A percentile compares a stretch with the other conserved stretches of the same genome.
Evolutionary conservation across 305 asterid genomes (phyloP).

Genomic region (Nicotiana rustica): DNA sequence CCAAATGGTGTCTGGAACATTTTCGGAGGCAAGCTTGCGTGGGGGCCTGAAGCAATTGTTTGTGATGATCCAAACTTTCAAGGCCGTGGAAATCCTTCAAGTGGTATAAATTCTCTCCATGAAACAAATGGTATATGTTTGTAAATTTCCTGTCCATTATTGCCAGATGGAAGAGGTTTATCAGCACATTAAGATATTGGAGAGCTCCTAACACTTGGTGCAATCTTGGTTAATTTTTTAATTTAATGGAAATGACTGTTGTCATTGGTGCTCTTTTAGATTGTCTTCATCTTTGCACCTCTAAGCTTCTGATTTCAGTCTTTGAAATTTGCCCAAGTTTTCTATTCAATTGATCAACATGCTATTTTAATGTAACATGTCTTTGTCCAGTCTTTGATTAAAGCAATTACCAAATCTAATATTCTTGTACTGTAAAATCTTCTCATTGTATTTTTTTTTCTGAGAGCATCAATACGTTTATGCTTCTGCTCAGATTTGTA

Average conservation of each 20-base stretch:
- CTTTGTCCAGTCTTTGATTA: conserved; percentile 4
- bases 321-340: neutral
- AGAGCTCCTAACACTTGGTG: neutral
- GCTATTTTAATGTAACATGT: neutral
- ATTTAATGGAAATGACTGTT: neutral
- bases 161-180: neutral
- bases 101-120: conserved; percentile 42
- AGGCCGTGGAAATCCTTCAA: conserved; percentile 58
- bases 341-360: neutral
- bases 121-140: conserved; percentile 19
- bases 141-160: conserved; percentile 2
- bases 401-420: neutral
- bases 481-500: conserved; percentile 17
- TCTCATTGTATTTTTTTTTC: neutral
- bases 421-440: neutral
- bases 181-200: neutral
- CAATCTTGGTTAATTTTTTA: neutral
- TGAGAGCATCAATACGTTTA: neutral
- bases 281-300: conserved; percentile 23
- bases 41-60: conserved; percentile 61
- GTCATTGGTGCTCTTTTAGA: conserved; percentile 8
- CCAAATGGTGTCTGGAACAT: conserved; percentile 59
- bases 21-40: conserved; percentile 57
- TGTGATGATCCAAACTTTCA: conserved; percentile 62
- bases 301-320: neutral